Conservation (phyloP, 768 basidiomycete genomes). For the Cantharellus cinnabarinus region DNA sequence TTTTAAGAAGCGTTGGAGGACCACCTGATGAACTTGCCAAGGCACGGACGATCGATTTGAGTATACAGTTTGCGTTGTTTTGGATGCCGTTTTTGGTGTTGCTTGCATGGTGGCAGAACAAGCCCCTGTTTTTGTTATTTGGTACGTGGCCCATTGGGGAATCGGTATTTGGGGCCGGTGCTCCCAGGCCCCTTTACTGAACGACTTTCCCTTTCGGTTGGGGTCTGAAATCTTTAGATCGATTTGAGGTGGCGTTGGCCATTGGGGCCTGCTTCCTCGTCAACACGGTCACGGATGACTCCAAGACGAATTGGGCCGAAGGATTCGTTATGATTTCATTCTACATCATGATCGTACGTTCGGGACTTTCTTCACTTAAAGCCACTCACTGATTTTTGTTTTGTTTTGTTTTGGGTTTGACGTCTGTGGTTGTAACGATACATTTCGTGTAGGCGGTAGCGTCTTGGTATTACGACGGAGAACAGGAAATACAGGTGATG, state of each 20-base stretch:
- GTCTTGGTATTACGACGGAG: slow-evolving; percentile 47
- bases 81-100: slow-evolving; percentile 60
- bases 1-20: slow-evolving; percentile 18
- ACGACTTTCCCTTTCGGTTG: not conserved
- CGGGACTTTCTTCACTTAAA: not conserved
- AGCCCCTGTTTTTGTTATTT: slow-evolving; percentile 44
- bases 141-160: slow-evolving; percentile 22
- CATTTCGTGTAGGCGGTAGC: slow-evolving; percentile 27
- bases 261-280: slow-evolving; percentile 54
- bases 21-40: slow-evolving; percentile 40
- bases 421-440: not conserved
- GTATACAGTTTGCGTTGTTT: slow-evolving; percentile 57
- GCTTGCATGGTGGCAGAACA: slow-evolving; percentile 43
- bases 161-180: too few relatives aligned
- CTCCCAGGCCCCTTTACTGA: too few relatives aligned
- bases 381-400: not conserved
- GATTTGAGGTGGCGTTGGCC: slow-evolving; percentile 22
- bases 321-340: slow-evolving; percentile 45
- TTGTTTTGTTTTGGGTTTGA: not conserved
- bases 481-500: slow-evolving; percentile 27
- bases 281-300: slow-evolving; percentile 60
- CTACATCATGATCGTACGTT: slow-evolving; percentile 42
- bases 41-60: slow-evolving; percentile 51
- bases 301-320: slow-evolving; percentile 65
- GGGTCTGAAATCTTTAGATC: not conserved